Evolutionary conservation across 176 grass and related monocot species (phyloP).

Genomic region (Ensete glaucum): DNA sequence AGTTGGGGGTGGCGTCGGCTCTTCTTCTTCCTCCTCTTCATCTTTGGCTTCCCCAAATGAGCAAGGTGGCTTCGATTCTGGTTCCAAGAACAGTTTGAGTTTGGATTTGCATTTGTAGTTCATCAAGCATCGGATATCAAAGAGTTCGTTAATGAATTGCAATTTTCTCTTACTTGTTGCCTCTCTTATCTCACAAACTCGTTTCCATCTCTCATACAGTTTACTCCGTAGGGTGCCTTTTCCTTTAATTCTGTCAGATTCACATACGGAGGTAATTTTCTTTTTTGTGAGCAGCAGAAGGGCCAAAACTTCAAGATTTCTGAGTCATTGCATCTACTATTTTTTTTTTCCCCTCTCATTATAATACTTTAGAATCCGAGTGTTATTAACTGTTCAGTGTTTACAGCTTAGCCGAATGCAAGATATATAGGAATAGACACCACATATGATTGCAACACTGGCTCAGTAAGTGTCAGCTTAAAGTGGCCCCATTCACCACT

Average conservation of each 20-base stretch:
- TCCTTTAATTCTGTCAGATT: neutral
- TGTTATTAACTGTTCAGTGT: too few relatives aligned
- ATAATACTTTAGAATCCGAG: too few relatives aligned
- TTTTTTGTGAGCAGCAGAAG: too few relatives aligned
- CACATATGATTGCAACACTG: neutral
- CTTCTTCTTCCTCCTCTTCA: slow-evolving; percentile 27
- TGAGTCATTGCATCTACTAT: too few relatives aligned
- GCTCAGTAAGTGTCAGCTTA: neutral
- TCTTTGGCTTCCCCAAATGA: slow-evolving; percentile 3
- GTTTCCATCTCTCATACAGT: neutral
- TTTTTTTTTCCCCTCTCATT: too few relatives aligned
- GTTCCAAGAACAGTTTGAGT: slow-evolving; percentile 49
- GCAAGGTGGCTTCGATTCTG: slow-evolving; percentile 19
- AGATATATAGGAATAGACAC: neutral
- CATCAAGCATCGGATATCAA: slow-evolving; percentile 15
- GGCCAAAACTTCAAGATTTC: too few relatives aligned
- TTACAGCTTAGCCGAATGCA: neutral
- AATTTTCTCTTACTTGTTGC: neutral
- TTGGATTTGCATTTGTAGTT: slow-evolving; percentile 83
- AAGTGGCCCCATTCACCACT: neutral
- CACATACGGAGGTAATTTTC: too few relatives aligned
- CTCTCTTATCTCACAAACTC: neutral
- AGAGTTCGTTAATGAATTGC: neutral
- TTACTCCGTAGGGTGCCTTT: neutral
- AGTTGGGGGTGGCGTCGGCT: slow-evolving; percentile 13